Evolutionary conservation across 1,284 basidiomycete species (phyloP), one percentile per base, ranked within the genome.

Genomic region (Cryptococcus sp.): DNA sequence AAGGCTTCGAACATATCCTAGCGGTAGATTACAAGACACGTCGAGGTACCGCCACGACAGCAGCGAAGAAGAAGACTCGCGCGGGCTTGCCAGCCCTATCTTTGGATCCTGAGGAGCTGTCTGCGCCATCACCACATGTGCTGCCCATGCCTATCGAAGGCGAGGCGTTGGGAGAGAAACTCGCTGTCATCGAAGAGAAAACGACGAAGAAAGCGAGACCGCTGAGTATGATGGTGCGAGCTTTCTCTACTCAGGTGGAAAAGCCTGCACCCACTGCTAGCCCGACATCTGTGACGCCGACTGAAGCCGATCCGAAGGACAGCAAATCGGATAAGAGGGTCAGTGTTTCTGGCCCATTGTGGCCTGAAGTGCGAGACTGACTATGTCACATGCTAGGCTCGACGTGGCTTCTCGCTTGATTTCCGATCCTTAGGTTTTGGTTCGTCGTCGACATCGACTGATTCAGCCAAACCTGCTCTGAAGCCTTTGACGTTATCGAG

Each of bases 1-100:
- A 94, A 60, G 93, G 92, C 30, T 95, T 92, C 78, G 93, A 97
- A 77, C 90, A 93, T 68, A 88, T 97, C 54, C 85, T 96, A 27
- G 89, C 93, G 22, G 86, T 85, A 50, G 93, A 96, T 75, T 93
- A 92, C 71, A 88, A 69, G 54, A 75, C 70, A 23, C 70, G 67
- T 20, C 65, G 70, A 30, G 30, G 30, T 35, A 57, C 63, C 15
- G 63, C 57, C 16, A 50, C 47, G 8, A 23, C 50, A n/a, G 51
- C 25, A 22, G 42, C 57, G 13, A 45, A 45, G 22, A 45, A 45
- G 42, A n/a, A n/a, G 8, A 13, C 30, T 35, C 42, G 42, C 6
- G 42, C 42, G 16, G 42, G 42, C 22, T 6, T 45, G n/a, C 42
- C 42, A 45, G n/a, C 16, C n/a, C 42, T 45, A 2, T 35, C 30